Base-by-base conservation (phyloP, 2,329 filamentous ascomycete genomes). In the Akanthomyces dipterigenus region DNA sequence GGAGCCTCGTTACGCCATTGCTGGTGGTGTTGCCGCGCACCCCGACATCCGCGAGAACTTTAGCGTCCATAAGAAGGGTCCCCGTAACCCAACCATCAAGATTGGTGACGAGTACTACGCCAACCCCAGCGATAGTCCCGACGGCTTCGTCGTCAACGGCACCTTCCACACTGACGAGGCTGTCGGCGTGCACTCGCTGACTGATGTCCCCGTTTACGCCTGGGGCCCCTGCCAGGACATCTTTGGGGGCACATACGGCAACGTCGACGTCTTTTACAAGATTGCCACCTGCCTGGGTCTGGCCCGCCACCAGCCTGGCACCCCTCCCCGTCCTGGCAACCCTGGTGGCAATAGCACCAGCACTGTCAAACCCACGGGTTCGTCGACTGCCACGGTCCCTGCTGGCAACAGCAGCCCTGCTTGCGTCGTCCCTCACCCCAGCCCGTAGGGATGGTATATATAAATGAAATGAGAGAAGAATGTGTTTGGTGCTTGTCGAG, bases 1-100 rank as follows among this genome's bases (percentile, higher is more conserved):
- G 90, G 88, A 91, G 71, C 91, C 91, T 16, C 84, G 91, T 36
- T 95, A 93, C 76, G 88, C 89, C 62, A 84, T 96, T 55, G 90
- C 89, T 61, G 82, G 86, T 45, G 91, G 91, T 56, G 74, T 91
- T 38, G 84, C 80, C 54, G 89, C 89, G 36, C 82, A 83, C 70
- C 91, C 91, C 0, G 91, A 96, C 72, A 85, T 81, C 68, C 82
- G 89, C 24, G 91, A 96, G 78, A 83, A 89, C 76, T 96, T 87
- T 79, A 81, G 81, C 65, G 85, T 93, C 16, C 86, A 86, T 76
- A 85, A 84, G 72, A 76, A 80, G 20, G 86, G 85, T 0, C 82
- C 89, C 1, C 84, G 91, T 36, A 69, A 73, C 8, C 84, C 88
- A 0, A 87, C 88, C 0, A 75, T 78, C 38, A 82, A 82, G 65